phyloP scores from a whole-genome alignment of 164 flowering plant genomes.

The Sedum album region DNA sequence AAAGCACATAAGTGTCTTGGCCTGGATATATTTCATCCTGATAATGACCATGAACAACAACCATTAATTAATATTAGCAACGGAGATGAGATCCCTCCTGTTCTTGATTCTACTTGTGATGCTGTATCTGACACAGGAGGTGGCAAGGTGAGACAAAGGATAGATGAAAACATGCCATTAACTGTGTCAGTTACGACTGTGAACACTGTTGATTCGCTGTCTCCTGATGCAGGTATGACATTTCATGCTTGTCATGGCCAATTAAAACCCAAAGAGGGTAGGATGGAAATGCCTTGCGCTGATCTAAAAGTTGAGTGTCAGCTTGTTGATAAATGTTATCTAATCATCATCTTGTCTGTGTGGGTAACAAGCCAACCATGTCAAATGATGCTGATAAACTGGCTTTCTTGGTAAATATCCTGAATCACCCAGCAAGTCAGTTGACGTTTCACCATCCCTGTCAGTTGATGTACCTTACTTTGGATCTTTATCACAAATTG shows the following conservation, averaged over 20 bases:
- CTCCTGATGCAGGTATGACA: constrained; percentile 5
- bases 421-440: background rate
- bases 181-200: constrained; percentile 12
- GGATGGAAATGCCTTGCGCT: background rate
- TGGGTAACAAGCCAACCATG: background rate
- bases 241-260: background rate
- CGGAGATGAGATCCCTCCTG: constrained; percentile 71
- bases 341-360: background rate
- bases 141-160: constrained; percentile 32
- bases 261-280: background rate
- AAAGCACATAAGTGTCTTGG: constrained; percentile 86
- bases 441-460: background rate
- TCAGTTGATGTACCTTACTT: background rate
- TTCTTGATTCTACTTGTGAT: constrained; percentile 58
- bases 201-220: constrained; percentile 14
- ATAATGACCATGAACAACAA: constrained; percentile 24
- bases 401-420: background rate
- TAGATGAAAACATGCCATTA: constrained; percentile 35
- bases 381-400: background rate
- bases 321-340: background rate
- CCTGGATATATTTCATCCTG: constrained; percentile 45
- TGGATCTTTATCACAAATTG: background rate
- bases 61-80: constrained; percentile 41
- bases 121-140: constrained; percentile 42
- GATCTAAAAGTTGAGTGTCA: background rate